A percentile compares a stretch with the other conserved stretches of the same genome.
Conservation (phyloP, 2,329 filamentous ascomycete genomes). For the Penicillium italicum region DNA sequence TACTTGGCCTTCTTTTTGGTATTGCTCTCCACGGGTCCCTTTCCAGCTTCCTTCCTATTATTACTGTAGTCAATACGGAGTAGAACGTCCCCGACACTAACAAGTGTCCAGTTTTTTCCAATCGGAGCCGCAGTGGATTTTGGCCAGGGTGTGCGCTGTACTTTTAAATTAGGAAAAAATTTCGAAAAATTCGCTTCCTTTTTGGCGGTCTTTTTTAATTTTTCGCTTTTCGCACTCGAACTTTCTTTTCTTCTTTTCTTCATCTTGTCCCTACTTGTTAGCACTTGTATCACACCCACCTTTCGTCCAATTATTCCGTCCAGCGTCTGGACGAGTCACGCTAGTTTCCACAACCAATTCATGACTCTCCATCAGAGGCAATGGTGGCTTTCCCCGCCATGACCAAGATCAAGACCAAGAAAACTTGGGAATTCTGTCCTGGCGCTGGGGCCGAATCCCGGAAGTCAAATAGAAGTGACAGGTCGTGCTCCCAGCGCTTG, state of each 20-base stretch:
- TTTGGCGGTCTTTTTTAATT: slow-evolving; percentile 5
- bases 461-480: slow-evolving; percentile 11
- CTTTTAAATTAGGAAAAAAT: slow-evolving; percentile 5
- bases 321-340: background rate
- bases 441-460: slow-evolving; percentile 1
- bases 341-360: background rate
- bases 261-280: slow-evolving; percentile 2
- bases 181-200: slow-evolving; percentile 8
- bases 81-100: background rate
- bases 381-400: slow-evolving; percentile 3
- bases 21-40: background rate
- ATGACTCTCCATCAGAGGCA: background rate
- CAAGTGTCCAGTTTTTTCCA: background rate
- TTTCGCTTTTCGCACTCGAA: slow-evolving; percentile 5
- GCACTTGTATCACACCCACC: background rate
- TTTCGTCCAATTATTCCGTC: background rate
- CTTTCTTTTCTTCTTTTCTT: slow-evolving; percentile 12
- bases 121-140: slow-evolving; percentile 7
- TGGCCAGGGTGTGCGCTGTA: slow-evolving; percentile 6
- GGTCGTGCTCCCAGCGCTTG: slow-evolving; percentile 1
- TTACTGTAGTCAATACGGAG: background rate
- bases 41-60: background rate
- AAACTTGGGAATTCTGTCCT: slow-evolving; percentile 1
- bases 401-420: background rate
- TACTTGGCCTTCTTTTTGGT: background rate